Evolutionary conservation across 306 rosid genomes (phyloP).

Genomic region (Senna siamea): DNA sequence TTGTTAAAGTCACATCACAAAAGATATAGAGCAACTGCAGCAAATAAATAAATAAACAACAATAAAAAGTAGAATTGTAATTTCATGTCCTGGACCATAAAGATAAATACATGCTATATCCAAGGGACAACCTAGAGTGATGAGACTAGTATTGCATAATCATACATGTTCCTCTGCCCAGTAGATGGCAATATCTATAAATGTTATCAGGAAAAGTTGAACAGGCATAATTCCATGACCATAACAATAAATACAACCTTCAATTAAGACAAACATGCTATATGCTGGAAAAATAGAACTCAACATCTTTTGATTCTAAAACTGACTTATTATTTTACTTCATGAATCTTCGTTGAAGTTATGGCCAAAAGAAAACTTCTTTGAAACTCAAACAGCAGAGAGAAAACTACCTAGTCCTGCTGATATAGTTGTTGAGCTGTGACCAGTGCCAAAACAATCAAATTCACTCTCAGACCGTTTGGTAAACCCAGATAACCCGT

Average conservation of each 20-base stretch:
- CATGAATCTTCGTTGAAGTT: not conserved
- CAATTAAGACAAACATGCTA: constrained; percentile 2
- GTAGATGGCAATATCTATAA: not conserved
- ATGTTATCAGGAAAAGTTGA: no score
- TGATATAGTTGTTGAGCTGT: constrained; percentile 97
- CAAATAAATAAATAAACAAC: not conserved
- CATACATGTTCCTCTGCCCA: not conserved
- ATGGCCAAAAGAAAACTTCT: not conserved
- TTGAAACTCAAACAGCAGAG: constrained; percentile 16
- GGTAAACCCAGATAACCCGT: constrained; percentile 90
- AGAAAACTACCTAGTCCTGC: constrained; percentile 88
- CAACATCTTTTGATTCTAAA: not conserved
- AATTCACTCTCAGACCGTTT: constrained; percentile 91
- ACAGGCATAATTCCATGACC: not conserved
- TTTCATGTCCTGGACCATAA: not conserved
- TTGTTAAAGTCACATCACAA: constrained; percentile 39
- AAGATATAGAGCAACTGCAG: constrained; percentile 1
- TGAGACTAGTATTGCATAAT: not conserved
- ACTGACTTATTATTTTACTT: constrained; percentile 6
- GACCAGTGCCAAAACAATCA: constrained; percentile 96
- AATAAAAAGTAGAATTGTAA: not conserved
- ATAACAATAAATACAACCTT: not conserved
- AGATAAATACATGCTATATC: not conserved
- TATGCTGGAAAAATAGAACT: constrained; percentile 10
- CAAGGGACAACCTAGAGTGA: not conserved